These are phyloP conservation scores for Lactifluus pinguis DNA, from an alignment of 768 basidiomycete genomes.

Conservation along the genomic window DNA sequence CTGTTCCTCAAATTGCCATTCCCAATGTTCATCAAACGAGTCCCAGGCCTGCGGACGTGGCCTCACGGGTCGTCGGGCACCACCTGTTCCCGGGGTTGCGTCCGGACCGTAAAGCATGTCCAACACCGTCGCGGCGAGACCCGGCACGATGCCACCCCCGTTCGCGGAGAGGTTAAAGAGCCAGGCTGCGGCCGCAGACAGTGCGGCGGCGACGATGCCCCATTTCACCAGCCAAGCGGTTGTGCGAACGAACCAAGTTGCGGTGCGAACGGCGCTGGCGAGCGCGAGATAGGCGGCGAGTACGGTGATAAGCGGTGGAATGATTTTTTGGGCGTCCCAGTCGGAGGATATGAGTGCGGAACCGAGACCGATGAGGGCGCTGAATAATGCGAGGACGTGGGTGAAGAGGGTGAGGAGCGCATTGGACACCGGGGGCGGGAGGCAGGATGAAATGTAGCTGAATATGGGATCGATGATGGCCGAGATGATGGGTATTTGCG, in stretches of 20 bases:
- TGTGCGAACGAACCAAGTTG: slow-evolving; percentile 62
- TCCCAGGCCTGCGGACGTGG: slow-evolving; percentile 51
- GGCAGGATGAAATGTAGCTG: slow-evolving; percentile 40
- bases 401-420: slow-evolving; percentile 43
- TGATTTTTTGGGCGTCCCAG: slow-evolving; percentile 58
- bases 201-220: slow-evolving; percentile 48
- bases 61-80: slow-evolving; percentile 20
- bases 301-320: slow-evolving; percentile 68
- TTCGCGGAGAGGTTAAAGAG: slow-evolving; percentile 28
- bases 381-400: slow-evolving; percentile 41
- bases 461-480: slow-evolving; percentile 46
- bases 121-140: slow-evolving; percentile 34
- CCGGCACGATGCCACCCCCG: slow-evolving; percentile 29
- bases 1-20: slow-evolving; percentile 43
- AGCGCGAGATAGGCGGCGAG: slow-evolving; percentile 68
- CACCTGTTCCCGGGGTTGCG: not conserved
- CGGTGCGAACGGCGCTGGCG: slow-evolving; percentile 70
- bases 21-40: slow-evolving; percentile 48
- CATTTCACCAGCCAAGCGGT: slow-evolving; percentile 69
- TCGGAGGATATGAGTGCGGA: slow-evolving; percentile 41
- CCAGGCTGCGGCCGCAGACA: slow-evolving; percentile 51
- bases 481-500: slow-evolving; percentile 29
- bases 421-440: slow-evolving; percentile 50
- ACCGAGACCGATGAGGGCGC: slow-evolving; percentile 41
- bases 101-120: slow-evolving; percentile 19